phyloP scores from a whole-genome alignment of 352 stramenopile species.

The Sclerospora graminicola region DNA sequence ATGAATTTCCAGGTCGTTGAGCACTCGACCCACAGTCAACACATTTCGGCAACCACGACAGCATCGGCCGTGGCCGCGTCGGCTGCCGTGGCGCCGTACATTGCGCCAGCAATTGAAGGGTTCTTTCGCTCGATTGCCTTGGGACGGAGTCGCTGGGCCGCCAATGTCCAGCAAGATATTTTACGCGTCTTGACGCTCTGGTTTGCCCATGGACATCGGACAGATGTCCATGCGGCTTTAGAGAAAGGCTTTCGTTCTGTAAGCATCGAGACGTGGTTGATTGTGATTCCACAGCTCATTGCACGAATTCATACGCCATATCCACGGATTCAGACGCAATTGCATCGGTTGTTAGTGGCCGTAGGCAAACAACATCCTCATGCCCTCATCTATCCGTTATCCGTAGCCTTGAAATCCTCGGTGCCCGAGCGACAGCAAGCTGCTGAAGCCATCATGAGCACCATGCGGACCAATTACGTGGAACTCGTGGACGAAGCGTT shows the following conservation, averaged over 20 bases:
- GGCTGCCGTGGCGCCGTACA: slow-evolving; percentile 33
- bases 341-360: slow-evolving; percentile 83
- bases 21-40: slow-evolving; percentile 51
- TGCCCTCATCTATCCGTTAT: slow-evolving; percentile 97
- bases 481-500: slow-evolving; percentile 91
- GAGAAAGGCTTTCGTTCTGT: slow-evolving; percentile 85
- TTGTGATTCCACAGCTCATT: slow-evolving; percentile 96
- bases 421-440: slow-evolving; percentile 80
- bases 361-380: slow-evolving; percentile 93
- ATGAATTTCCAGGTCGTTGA: slow-evolving; percentile 96
- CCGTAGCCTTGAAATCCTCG: slow-evolving; percentile 92
- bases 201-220: slow-evolving; percentile 92
- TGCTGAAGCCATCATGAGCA: slow-evolving; percentile 93
- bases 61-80: slow-evolving; percentile 12
- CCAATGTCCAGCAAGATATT: slow-evolving; percentile 97
- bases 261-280: slow-evolving; percentile 96
- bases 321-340: slow-evolving; percentile 47
- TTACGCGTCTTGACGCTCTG: slow-evolving; percentile 96
- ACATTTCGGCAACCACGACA: slow-evolving; percentile 23
- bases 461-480: slow-evolving; percentile 89
- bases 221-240: slow-evolving; percentile 79
- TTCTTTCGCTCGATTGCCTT: slow-evolving; percentile 96
- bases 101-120: slow-evolving; percentile 63
- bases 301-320: slow-evolving; percentile 77
- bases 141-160: slow-evolving; percentile 90